phyloP scores from a whole-genome alignment of 768 basidiomycete genomes.

The Nidula microcarpa region DNA sequence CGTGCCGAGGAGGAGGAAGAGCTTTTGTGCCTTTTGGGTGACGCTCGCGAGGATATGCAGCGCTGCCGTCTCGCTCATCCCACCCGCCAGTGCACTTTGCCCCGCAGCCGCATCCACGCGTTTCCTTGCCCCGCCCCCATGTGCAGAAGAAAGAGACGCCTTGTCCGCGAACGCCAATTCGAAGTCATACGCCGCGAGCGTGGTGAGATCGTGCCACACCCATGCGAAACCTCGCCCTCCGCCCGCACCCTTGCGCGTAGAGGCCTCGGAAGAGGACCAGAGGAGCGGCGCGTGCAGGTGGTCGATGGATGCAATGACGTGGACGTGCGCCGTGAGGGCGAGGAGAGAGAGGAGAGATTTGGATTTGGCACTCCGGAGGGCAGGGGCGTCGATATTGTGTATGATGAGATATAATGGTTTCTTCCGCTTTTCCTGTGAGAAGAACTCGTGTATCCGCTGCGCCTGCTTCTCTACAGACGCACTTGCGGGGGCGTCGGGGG shows the following conservation, averaged over 20 bases:
- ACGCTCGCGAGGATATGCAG: conserved; percentile 84
- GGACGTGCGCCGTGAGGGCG: conserved; percentile 71
- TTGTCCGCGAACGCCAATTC: conserved; percentile 70
- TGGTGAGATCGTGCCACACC: conserved; percentile 90
- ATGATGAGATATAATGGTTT: conserved; percentile 72
- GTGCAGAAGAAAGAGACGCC: conserved; percentile 56
- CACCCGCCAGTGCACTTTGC: conserved; percentile 22
- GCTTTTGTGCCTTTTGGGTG: conserved; percentile 79
- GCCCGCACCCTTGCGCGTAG: conserved; percentile 43
- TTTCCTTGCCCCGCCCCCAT: conserved; percentile 34
- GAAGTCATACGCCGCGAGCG: conserved; percentile 75
- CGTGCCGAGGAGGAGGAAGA: conserved; percentile 70
- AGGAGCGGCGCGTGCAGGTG: conserved; percentile 80
- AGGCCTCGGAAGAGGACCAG: conserved; percentile 71
- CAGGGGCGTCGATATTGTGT: conserved; percentile 84
- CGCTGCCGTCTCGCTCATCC: conserved; percentile 74
- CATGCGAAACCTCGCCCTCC: conserved; percentile 59
- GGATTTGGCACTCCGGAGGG: conserved; percentile 61
- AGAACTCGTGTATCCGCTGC: conserved; percentile 62
- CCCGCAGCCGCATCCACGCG: conserved; percentile 20
- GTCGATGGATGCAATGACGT: conserved; percentile 83
- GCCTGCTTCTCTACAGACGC: conserved; percentile 55
- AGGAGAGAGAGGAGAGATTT: conserved; percentile 69
- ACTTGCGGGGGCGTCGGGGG: conserved; percentile 29
- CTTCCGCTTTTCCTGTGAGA: conserved; percentile 33